A percentile compares a stretch with the other conserved stretches of the same genome.
Evolutionary conservation across 768 basidiomycete species (phyloP).

Genomic region (Tephrocybe sp.): DNA sequence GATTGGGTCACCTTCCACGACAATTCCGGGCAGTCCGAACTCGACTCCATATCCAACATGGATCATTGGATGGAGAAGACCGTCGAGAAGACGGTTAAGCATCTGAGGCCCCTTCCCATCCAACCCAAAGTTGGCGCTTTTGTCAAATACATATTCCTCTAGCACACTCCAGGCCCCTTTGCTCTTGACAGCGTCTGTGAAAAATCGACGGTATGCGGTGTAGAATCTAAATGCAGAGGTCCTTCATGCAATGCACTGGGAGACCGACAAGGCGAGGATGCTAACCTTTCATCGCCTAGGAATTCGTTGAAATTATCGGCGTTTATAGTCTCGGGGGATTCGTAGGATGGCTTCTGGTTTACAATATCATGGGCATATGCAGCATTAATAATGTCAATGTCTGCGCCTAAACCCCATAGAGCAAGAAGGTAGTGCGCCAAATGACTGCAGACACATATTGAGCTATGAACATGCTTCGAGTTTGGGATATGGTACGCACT

Average conservation of each 20-base stretch:
- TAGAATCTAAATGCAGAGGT: slow-evolving; percentile 49
- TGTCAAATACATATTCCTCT: slow-evolving; percentile 65
- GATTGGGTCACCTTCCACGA: slow-evolving; percentile 47
- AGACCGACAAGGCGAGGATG: background rate
- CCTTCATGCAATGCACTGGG: background rate
- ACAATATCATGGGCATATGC: slow-evolving; percentile 37
- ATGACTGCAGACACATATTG: slow-evolving; percentile 35
- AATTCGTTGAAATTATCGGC: slow-evolving; percentile 50
- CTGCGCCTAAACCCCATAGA: slow-evolving; percentile 60
- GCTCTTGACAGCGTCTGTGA: slow-evolving; percentile 38
- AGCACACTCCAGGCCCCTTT: slow-evolving; percentile 45
- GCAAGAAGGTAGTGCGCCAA: slow-evolving; percentile 57
- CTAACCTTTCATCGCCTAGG: slow-evolving; percentile 57
- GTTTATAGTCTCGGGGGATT: slow-evolving; percentile 46
- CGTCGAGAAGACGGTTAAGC: slow-evolving; percentile 47
- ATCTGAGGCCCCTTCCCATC: slow-evolving; percentile 44
- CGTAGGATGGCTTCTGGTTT: slow-evolving; percentile 35
- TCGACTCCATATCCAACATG: slow-evolving; percentile 60
- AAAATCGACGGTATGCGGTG: slow-evolving; percentile 57
- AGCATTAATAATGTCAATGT: slow-evolving; percentile 33
- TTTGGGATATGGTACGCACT: slow-evolving; percentile 25
- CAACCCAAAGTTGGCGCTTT: slow-evolving; percentile 43
- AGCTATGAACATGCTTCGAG: slow-evolving; percentile 28
- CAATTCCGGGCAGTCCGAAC: slow-evolving; percentile 50
- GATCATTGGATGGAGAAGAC: slow-evolving; percentile 62